Conservation (phyloP, 202 grass and related monocot genomes). For the Carex arenaria region DNA sequence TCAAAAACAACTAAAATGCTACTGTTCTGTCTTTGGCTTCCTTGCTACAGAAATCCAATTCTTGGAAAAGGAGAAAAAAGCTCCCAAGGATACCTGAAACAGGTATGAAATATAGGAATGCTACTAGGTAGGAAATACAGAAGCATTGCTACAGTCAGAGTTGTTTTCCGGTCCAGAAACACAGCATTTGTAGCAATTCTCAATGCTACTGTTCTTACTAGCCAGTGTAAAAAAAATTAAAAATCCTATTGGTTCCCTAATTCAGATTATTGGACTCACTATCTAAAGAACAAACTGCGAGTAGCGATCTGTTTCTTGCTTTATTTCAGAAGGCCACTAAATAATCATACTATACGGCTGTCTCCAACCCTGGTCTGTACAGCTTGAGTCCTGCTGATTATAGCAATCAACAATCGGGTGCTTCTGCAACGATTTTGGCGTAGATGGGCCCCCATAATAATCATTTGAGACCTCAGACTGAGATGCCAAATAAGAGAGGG, state of each 20-base stretch:
- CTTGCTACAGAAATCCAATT: neutral
- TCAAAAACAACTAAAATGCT: neutral
- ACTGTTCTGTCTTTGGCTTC: neutral
- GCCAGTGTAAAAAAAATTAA: neutral
- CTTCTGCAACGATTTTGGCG: neutral
- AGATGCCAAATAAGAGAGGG: conserved; percentile 64
- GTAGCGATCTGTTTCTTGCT: neutral
- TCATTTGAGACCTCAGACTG: conserved; percentile 19
- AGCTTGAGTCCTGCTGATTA: neutral
- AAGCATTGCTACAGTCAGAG: neutral
- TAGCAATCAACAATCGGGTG: neutral
- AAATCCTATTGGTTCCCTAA: neutral
- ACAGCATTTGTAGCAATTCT: neutral
- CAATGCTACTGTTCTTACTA: too few species aligned
- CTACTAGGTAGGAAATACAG: neutral
- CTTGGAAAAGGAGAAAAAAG: neutral
- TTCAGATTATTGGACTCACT: neutral
- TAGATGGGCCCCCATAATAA: neutral
- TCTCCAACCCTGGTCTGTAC: neutral
- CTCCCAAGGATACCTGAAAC: neutral
- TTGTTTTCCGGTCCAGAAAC: neutral
- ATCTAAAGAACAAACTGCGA: neutral
- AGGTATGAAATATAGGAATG: neutral
- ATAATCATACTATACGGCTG: neutral
- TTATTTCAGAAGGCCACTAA: neutral